Conservation (phyloP, 2,329 filamentous ascomycete species). For the Hymenoscyphus scutula region DNA sequence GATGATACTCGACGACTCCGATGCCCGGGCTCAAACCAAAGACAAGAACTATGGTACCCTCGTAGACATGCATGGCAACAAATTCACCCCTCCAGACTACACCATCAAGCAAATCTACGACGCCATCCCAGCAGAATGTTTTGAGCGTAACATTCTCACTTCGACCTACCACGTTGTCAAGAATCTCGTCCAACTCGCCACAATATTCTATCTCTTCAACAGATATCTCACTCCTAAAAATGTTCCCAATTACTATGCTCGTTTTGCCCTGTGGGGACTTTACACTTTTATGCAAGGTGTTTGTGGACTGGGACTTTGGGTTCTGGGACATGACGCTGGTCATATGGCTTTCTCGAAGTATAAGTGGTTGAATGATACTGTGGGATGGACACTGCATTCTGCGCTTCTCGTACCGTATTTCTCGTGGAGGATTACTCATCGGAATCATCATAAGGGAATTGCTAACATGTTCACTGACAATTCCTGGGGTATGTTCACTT, state of each 20-base stretch:
- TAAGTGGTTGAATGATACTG: slow-evolving; percentile 83
- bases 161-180: slow-evolving; percentile 82
- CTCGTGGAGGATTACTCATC: slow-evolving; percentile 98
- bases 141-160: slow-evolving; percentile 73
- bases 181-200: slow-evolving; percentile 69
- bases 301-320: slow-evolving; percentile 92
- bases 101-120: slow-evolving; percentile 97
- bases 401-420: slow-evolving; percentile 92
- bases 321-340: slow-evolving; percentile 95
- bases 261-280: slow-evolving; percentile 61
- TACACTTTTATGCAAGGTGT: slow-evolving; percentile 82
- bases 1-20: slow-evolving; percentile 79
- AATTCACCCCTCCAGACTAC: slow-evolving; percentile 90
- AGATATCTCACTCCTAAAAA: slow-evolving; percentile 84
- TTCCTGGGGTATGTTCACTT: slow-evolving; percentile 34
- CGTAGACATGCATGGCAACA: slow-evolving; percentile 89
- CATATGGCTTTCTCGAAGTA: slow-evolving; percentile 96
- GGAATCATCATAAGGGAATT: slow-evolving; percentile 99
- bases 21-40: slow-evolving; percentile 64
- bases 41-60: slow-evolving; percentile 60
- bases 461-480: slow-evolving; percentile 95
- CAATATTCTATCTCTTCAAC: slow-evolving; percentile 85
- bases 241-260: slow-evolving; percentile 66
- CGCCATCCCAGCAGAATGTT: slow-evolving; percentile 97
- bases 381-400: slow-evolving; percentile 90